Conservation (phyloP, 345 rosid species). For the Euphorbia peplus region DNA sequence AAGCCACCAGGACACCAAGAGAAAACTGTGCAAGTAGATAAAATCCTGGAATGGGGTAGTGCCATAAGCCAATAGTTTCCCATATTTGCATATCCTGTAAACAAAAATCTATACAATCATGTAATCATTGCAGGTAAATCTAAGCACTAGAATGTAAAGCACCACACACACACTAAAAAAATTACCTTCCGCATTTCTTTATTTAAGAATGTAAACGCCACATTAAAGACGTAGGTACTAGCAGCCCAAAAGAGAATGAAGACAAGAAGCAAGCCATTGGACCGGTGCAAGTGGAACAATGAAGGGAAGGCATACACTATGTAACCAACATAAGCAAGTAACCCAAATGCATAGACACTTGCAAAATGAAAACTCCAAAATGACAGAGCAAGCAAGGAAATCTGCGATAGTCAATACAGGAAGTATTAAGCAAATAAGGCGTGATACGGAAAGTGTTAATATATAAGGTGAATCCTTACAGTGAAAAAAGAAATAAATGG, state of each 20-base stretch:
- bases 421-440: background rate
- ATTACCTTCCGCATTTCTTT: slow-evolving; percentile 33
- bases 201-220: slow-evolving; percentile 37
- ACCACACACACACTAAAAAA: background rate
- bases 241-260: slow-evolving; percentile 49
- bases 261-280: slow-evolving; percentile 45
- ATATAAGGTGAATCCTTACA: background rate
- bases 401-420: slow-evolving; percentile 26
- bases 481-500: background rate
- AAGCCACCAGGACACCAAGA: slow-evolving; percentile 43
- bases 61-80: slow-evolving; percentile 50
- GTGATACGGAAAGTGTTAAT: background rate
- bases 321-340: slow-evolving; percentile 51
- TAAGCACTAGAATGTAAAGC: background rate
- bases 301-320: slow-evolving; percentile 44
- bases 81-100: slow-evolving; percentile 46
- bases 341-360: slow-evolving; percentile 45
- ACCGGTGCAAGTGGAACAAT: slow-evolving; percentile 36
- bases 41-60: slow-evolving; percentile 43
- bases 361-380: slow-evolving; percentile 49
- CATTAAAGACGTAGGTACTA: slow-evolving; percentile 47
- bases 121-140: background rate
- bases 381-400: slow-evolving; percentile 41
- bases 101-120: slow-evolving; percentile 6
- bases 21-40: slow-evolving; percentile 46